phyloP scores from a whole-genome alignment of 2,329 filamentous ascomycete species.

The Phaeosphaeria sp. region DNA sequence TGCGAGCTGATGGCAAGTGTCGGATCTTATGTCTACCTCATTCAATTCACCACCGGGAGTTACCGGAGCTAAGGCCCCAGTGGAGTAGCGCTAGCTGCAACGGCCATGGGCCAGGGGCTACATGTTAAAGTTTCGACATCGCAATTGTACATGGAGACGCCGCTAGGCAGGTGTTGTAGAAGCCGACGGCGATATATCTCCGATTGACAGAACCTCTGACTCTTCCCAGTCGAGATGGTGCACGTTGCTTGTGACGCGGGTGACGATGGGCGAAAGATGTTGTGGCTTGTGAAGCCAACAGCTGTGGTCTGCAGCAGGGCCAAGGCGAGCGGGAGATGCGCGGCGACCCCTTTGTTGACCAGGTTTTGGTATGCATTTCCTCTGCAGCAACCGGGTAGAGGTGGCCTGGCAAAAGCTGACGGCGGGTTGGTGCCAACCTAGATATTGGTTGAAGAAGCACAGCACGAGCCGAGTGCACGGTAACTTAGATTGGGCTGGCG shows the following conservation, averaged over 20 bases:
- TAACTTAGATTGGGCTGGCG: neutral
- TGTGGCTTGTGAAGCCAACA: neutral
- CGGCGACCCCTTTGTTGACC: neutral
- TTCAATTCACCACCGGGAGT: neutral
- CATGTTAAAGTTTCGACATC: neutral
- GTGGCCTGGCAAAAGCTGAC: neutral
- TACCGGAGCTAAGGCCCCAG: neutral
- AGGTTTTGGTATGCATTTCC: neutral
- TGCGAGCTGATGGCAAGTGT: no score
- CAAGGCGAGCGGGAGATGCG: neutral
- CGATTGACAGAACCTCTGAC: neutral
- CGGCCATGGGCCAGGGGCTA: neutral
- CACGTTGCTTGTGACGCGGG: neutral
- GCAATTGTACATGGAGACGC: neutral
- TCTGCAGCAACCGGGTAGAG: neutral
- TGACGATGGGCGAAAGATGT: neutral
- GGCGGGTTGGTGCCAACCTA: neutral
- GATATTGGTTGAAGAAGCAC: neutral
- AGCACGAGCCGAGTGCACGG: neutral
- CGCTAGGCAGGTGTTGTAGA: neutral
- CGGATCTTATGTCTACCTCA: no score
- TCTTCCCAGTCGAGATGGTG: neutral
- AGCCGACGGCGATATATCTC: conserved; percentile 4
- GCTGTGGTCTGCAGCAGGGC: neutral
- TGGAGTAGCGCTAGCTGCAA: neutral